phyloP scores from a whole-genome alignment of 306 rosid species.

The Comarum palustre region DNA sequence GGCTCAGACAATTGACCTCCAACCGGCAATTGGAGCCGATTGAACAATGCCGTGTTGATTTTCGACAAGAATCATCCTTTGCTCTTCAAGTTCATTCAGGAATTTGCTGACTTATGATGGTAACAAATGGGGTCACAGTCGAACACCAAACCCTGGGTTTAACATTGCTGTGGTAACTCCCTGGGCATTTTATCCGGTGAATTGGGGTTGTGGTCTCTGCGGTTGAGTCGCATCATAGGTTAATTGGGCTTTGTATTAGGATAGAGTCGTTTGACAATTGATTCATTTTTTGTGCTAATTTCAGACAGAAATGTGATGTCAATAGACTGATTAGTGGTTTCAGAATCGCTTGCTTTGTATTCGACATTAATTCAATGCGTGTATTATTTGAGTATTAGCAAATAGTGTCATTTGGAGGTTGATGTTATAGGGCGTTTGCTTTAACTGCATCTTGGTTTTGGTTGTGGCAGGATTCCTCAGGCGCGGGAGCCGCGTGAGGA shows the following conservation, averaged over 20 bases:
- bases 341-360: background rate
- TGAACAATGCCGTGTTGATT: conserved; percentile 80
- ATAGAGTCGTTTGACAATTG: background rate
- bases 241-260: too few relatives aligned
- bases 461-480: too few relatives aligned
- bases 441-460: background rate
- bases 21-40: conserved; percentile 74
- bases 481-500: too few relatives aligned
- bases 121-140: conserved; percentile 85
- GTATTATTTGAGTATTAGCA: background rate
- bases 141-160: conserved; percentile 34
- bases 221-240: too few relatives aligned
- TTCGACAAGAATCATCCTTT: conserved; percentile 79
- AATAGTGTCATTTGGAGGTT: background rate
- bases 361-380: background rate
- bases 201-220: too few relatives aligned
- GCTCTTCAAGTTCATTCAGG: conserved; percentile 68
- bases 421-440: too few relatives aligned
- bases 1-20: conserved; percentile 63
- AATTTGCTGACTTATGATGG: conserved; percentile 90
- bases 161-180: conserved; percentile 64
- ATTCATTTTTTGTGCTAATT: background rate
- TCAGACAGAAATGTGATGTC: background rate
- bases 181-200: conserved; percentile 75
- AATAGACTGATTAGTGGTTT: background rate